A percentile compares a stretch with the other conserved stretches of the same genome.
phyloP scores from a whole-genome alignment of 2,329 filamentous ascomycete genomes.

The Aureobasidium sp. region DNA sequence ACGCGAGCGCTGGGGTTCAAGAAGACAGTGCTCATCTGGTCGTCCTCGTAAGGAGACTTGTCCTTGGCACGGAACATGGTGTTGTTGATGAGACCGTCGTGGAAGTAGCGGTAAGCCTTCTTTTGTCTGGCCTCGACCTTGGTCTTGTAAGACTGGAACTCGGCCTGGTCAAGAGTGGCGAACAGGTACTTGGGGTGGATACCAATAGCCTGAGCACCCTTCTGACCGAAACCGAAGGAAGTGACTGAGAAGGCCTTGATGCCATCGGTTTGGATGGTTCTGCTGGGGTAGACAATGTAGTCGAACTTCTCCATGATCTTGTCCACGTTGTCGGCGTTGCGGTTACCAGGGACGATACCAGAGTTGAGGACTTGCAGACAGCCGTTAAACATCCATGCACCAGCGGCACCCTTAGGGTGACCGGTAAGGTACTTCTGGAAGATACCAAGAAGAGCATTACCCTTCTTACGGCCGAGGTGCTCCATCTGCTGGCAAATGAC shows the following conservation, averaged over 20 bases:
- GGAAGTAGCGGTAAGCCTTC: conserved; percentile 98
- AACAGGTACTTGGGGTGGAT: conserved; percentile 95
- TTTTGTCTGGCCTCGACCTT: conserved; percentile 93
- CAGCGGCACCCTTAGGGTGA: conserved; percentile 97
- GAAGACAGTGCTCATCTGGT: conserved; percentile 78
- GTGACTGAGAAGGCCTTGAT: conserved; percentile 98
- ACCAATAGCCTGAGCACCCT: conserved; percentile 94
- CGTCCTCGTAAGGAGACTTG: conserved; percentile 80
- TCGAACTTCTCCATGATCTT: conserved; percentile 96
- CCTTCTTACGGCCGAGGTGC: conserved; percentile 91
- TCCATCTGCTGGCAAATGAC: conserved; percentile 94
- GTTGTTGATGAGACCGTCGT: conserved; percentile 97
- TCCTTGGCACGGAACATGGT: conserved; percentile 93
- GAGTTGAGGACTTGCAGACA: conserved; percentile 91
- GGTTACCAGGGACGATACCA: conserved; percentile 90
- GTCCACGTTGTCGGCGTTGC: conserved; percentile 96
- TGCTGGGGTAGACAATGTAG: conserved; percentile 93
- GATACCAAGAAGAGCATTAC: conserved; percentile 90
- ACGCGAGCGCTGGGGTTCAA: conserved; percentile 91
- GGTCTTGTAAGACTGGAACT: conserved; percentile 71
- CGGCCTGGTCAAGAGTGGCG: conserved; percentile 80
- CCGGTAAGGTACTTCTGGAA: conserved; percentile 99
- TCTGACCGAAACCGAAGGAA: conserved; percentile 98
- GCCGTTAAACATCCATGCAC: conserved; percentile 99
- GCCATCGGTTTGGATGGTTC: conserved; percentile 91